Percentiles rank a stretch among this genome's conserved stretches.
Evolutionary conservation across 1,284 basidiomycete genomes (phyloP).

Genomic region (Puccinia hordei): DNA sequence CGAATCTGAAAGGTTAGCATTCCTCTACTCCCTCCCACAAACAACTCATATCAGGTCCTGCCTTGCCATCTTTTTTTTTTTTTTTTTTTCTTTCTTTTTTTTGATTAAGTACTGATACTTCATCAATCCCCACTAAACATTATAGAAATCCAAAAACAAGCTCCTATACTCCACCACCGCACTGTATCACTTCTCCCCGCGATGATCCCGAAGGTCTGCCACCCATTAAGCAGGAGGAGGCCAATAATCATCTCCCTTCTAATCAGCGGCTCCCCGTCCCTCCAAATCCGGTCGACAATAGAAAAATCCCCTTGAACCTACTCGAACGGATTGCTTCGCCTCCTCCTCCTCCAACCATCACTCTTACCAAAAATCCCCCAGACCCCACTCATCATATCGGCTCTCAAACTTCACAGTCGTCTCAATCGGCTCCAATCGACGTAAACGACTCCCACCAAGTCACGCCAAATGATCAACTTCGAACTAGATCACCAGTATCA

Average conservation of each 20-base stretch:
- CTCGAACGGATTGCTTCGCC: not conserved
- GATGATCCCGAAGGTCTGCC: not conserved
- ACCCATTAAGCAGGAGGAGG: not conserved
- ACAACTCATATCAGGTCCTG: not conserved
- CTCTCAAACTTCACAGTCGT: not conserved
- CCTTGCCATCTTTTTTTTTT: too few relatives aligned
- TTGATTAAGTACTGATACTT: not conserved
- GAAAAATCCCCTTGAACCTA: not conserved
- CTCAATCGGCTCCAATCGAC: conserved; percentile 1
- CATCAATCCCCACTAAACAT: not conserved
- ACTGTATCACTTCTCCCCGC: not conserved
- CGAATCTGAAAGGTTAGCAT: not conserved
- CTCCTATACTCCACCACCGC: not conserved
- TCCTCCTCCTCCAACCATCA: not conserved
- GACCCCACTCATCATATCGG: not conserved
- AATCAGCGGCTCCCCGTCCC: not conserved
- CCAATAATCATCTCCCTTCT: not conserved
- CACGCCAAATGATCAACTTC: not conserved
- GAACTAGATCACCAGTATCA: not conserved
- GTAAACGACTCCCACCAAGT: not conserved
- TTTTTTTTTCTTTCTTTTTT: not conserved
- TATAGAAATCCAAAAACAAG: not conserved
- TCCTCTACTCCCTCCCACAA: not conserved
- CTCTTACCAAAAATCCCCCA: not conserved
- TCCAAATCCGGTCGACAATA: not conserved